Evolutionary conservation across 805 yeast genomes (phyloP).

Genomic region (Saccharomycopsis sp.): DNA sequence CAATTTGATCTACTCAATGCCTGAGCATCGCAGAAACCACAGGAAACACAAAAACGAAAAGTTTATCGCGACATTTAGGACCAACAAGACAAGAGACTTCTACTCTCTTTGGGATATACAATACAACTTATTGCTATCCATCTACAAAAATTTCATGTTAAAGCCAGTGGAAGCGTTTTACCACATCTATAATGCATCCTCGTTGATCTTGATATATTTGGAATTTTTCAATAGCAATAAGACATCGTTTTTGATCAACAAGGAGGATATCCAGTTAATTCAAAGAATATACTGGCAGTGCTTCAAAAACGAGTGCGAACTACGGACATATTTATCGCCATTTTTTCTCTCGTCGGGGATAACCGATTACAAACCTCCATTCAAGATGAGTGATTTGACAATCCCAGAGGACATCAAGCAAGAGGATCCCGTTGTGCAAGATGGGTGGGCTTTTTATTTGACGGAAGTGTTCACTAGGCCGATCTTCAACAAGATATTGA

Average conservation of each 20-base stretch:
- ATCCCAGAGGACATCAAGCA: conserved; percentile 10
- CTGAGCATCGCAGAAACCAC: background rate
- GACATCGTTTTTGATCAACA: background rate
- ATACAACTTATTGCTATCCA: conserved; percentile 11
- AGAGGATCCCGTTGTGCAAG: conserved; percentile 12
- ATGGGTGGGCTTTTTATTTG: conserved; percentile 21
- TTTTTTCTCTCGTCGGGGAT: conserved; percentile 16
- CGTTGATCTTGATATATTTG: conserved; percentile 12
- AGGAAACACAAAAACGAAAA: background rate
- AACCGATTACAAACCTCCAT: conserved; percentile 19
- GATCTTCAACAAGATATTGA: conserved; percentile 17
- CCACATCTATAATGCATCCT: conserved; percentile 15
- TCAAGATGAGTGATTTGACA: conserved; percentile 17
- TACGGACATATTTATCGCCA: conserved; percentile 18
- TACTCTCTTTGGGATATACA: conserved; percentile 20
- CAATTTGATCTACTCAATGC: background rate
- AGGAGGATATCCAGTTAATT: conserved; percentile 9
- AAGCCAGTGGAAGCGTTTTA: conserved; percentile 20
- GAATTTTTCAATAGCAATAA: conserved; percentile 9
- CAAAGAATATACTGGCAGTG: conserved; percentile 20
- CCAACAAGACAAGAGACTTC: conserved; percentile 4
- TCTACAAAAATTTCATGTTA: conserved; percentile 19
- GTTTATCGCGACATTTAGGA: conserved; percentile 1
- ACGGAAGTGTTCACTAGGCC: conserved; percentile 20
- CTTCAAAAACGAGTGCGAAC: conserved; percentile 19